These are phyloP conservation scores for Symbiodinium pilosum DNA, from an alignment of 73 alveolate species.

Conservation along the genomic window DNA sequence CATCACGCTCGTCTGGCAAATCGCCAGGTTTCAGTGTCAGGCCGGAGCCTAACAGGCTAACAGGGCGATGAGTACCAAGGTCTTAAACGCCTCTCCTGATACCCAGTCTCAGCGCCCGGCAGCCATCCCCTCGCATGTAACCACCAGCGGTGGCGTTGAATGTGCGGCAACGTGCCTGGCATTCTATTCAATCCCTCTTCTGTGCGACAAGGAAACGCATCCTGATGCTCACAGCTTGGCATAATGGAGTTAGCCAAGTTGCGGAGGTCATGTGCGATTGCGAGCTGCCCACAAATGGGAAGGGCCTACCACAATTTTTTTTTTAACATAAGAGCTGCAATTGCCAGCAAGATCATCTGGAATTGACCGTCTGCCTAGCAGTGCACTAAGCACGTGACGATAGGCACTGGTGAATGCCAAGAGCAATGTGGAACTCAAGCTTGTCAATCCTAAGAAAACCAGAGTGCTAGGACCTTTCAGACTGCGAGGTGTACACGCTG, in stretches of 20 bases:
- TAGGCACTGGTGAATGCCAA: constrained; percentile 76
- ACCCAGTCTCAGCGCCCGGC: constrained; percentile 28
- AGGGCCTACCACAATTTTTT: constrained; percentile 22
- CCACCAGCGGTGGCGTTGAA: constrained; percentile 94
- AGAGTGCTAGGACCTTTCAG: too few species aligned
- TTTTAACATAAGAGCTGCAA: too few species aligned
- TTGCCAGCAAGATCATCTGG: too few species aligned
- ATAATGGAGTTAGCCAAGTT: not conserved
- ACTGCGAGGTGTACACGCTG: too few species aligned
- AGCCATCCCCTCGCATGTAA: constrained; percentile 95
- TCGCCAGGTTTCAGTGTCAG: constrained; percentile 85
- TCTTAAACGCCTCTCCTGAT: not conserved
- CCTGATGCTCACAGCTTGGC: too few species aligned
- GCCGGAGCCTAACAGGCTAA: not conserved
- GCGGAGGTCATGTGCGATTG: constrained; percentile 74
- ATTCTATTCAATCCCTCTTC: too few species aligned
- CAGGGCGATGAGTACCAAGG: not conserved
- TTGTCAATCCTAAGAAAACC: constrained; percentile 30
- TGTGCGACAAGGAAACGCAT: too few species aligned
- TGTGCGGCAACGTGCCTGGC: constrained; percentile 73
- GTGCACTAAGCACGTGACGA: not conserved
- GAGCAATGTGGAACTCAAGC: constrained; percentile 73
- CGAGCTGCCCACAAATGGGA: constrained; percentile 61
- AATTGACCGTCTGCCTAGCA: not conserved
- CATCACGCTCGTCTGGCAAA: constrained; percentile 86